phyloP scores from a whole-genome alignment of 768 basidiomycete species.

The Lactarius psammicola region DNA sequence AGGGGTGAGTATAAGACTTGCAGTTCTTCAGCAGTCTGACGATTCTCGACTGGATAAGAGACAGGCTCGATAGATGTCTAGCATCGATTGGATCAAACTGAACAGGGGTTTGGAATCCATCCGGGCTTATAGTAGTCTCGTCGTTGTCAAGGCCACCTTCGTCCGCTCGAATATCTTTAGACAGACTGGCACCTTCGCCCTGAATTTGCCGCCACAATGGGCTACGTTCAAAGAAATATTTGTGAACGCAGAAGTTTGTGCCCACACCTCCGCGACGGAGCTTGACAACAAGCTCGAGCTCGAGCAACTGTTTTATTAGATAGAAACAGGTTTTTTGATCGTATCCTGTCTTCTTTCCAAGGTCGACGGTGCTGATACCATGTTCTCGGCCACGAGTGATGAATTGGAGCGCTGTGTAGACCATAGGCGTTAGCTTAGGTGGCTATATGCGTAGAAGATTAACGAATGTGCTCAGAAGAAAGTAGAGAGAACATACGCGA shows the following conservation, averaged over 20 bases:
- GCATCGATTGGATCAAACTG: conserved; percentile 74
- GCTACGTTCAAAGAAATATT: conserved; percentile 76
- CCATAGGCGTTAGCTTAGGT: conserved; percentile 78
- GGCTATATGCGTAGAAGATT: conserved; percentile 46
- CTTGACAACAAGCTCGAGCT: conserved; percentile 73
- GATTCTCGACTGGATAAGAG: conserved; percentile 67
- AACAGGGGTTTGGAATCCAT: conserved; percentile 33
- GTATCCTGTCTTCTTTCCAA: conserved; percentile 75
- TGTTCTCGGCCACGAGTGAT: conserved; percentile 78
- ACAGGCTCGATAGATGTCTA: conserved; percentile 72
- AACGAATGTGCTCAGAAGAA: conserved; percentile 8
- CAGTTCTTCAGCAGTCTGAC: conserved; percentile 69
- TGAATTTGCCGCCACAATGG: conserved; percentile 75
- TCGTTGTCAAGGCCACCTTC: conserved; percentile 40
- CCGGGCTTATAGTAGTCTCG: conserved; percentile 21
- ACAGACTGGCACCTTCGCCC: conserved; percentile 54
- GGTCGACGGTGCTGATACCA: conserved; percentile 74
- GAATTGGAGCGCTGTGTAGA: conserved; percentile 79
- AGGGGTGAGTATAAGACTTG: conserved; percentile 66
- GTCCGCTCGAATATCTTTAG: conserved; percentile 34
- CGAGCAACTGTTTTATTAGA: conserved; percentile 71
- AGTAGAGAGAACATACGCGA: conserved; percentile 49
- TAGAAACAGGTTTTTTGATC: conserved; percentile 92
- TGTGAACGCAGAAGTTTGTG: conserved; percentile 76
- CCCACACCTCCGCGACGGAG: conserved; percentile 76